Evolutionary conservation across 2,329 filamentous ascomycete species (phyloP).

Genomic region (Thermothelomyces thermophilus): DNA sequence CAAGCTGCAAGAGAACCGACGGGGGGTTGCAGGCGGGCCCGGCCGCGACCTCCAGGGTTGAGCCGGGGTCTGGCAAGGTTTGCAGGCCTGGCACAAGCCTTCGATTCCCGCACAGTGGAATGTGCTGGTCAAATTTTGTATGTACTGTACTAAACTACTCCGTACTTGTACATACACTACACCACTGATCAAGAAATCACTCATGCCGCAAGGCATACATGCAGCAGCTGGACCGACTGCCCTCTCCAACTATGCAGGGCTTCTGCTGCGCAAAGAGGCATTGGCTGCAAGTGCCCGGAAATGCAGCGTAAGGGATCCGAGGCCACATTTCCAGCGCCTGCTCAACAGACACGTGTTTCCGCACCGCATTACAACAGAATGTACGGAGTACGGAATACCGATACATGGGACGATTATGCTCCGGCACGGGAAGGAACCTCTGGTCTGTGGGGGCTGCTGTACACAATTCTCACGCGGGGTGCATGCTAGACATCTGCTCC

Average conservation of each 20-base stretch:
- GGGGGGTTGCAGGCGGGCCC: neutral
- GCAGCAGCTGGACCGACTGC: neutral
- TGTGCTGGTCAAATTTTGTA: too few species aligned
- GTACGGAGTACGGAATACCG: too few species aligned
- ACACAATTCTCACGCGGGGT: neutral
- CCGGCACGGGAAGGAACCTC: neutral
- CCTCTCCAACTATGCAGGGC: conserved; percentile 3
- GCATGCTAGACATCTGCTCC: too few species aligned
- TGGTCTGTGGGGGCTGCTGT: neutral
- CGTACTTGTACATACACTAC: too few species aligned
- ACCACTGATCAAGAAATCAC: neutral
- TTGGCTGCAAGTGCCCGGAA: conserved; percentile 5
- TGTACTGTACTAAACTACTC: too few species aligned
- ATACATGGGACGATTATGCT: neutral
- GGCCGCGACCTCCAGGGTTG: neutral
- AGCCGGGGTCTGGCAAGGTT: too few species aligned
- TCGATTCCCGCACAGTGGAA: too few species aligned
- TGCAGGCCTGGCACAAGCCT: too few species aligned
- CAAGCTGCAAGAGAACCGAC: neutral
- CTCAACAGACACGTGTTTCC: conserved; percentile 24
- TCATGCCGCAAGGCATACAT: neutral
- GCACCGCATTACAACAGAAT: neutral
- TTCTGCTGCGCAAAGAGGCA: neutral
- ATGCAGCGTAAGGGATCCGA: neutral
- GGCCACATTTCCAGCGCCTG: conserved; percentile 3